Conservation (phyloP, 257 asterid genomes). For the Plectranthus barbatus region DNA sequence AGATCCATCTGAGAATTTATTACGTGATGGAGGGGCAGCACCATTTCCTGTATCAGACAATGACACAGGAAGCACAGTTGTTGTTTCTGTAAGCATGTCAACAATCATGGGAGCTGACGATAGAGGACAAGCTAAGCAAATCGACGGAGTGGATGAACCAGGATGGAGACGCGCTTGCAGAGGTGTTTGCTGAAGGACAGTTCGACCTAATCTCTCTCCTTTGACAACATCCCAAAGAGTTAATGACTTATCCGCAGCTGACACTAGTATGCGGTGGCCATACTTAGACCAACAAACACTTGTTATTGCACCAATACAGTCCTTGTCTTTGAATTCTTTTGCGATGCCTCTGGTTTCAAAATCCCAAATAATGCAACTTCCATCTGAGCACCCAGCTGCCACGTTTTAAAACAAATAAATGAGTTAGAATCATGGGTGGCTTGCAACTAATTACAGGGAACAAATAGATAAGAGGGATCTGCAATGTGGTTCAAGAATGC, state of each 20-base stretch:
- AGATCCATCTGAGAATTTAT: slow-evolving; percentile 72
- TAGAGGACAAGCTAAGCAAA: slow-evolving; percentile 81
- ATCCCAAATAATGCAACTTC: slow-evolving; percentile 87
- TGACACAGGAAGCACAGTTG: slow-evolving; percentile 64
- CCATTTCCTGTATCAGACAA: slow-evolving; percentile 43
- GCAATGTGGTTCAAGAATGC: too few species aligned
- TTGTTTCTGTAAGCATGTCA: slow-evolving; percentile 40
- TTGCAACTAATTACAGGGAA: slow-evolving; percentile 3
- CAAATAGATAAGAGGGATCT: background rate
- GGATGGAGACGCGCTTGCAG: slow-evolving; percentile 84
- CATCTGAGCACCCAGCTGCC: slow-evolving; percentile 92
- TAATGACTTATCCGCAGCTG: slow-evolving; percentile 86
- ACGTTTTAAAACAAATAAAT: background rate
- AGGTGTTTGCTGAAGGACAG: slow-evolving; percentile 58
- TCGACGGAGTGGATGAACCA: slow-evolving; percentile 58
- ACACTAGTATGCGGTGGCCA: slow-evolving; percentile 70
- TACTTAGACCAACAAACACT: slow-evolving; percentile 86
- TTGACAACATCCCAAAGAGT: slow-evolving; percentile 82
- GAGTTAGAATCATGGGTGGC: background rate
- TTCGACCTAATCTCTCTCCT: slow-evolving; percentile 67
- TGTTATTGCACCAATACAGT: slow-evolving; percentile 66
- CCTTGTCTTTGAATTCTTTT: slow-evolving; percentile 60
- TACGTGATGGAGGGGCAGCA: slow-evolving; percentile 43
- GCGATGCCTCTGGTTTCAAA: slow-evolving; percentile 84
- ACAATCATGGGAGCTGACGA: slow-evolving; percentile 89